phyloP scores from a whole-genome alignment of 2,329 filamentous ascomycete species.

The Zymoseptoria ardabiliae region DNA sequence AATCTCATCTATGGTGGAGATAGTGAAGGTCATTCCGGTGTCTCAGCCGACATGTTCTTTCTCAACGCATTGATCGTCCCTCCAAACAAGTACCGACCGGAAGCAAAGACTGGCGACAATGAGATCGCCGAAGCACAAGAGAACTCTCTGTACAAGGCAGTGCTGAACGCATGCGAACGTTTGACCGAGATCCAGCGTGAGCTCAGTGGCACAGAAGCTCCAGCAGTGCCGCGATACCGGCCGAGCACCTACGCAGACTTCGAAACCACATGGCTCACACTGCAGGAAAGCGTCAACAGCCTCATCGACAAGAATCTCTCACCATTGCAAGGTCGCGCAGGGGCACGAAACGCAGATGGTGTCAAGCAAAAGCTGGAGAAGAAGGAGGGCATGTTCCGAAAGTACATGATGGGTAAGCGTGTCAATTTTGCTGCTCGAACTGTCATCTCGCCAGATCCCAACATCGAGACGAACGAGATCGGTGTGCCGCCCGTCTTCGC shows the following conservation, averaged over 20 bases:
- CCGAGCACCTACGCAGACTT: conserved; percentile 65
- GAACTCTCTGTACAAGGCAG: conserved; percentile 79
- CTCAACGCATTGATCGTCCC: conserved; percentile 78
- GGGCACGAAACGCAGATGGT: conserved; percentile 75
- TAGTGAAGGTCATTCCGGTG: conserved; percentile 7
- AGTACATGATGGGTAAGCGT: conserved; percentile 99
- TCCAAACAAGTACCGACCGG: conserved; percentile 84
- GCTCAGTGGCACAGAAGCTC: conserved; percentile 43
- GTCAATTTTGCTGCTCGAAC: conserved; percentile 96
- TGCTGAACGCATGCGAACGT: conserved; percentile 66
- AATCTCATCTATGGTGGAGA: conserved; percentile 61
- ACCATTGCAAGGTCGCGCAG: conserved; percentile 69
- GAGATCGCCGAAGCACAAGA: conserved; percentile 82
- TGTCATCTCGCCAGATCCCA: conserved; percentile 96
- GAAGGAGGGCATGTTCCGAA: conserved; percentile 95
- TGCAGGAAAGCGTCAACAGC: conserved; percentile 89
- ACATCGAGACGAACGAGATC: conserved; percentile 98
- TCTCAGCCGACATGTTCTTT: conserved; percentile 76
- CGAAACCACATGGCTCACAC: conserved; percentile 70
- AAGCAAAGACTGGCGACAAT: conserved; percentile 70
- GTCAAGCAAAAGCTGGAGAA: conserved; percentile 98
- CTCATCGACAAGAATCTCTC: conserved; percentile 86
- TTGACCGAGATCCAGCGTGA: conserved; percentile 70
- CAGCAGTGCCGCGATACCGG: conserved; percentile 37
- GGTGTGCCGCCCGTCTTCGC: conserved; percentile 98